Base-by-base conservation (phyloP, 192 early-diverging fungal genomes). In the Chytriomyces confervae region DNA sequence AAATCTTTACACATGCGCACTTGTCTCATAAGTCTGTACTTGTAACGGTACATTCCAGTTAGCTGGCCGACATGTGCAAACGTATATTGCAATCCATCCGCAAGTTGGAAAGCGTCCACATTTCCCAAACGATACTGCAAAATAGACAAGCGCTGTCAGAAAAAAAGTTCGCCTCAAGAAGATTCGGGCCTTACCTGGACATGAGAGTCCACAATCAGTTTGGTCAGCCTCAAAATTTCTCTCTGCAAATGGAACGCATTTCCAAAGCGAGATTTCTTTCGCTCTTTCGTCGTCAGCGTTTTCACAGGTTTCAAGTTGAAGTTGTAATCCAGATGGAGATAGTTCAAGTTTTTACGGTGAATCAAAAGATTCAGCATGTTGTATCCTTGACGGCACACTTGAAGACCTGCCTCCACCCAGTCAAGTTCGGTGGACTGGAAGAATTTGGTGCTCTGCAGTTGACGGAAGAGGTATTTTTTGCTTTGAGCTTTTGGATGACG, bases 21-120 rank as follows among this genome's bases (percentile, higher is more conserved):
- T 82, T 99, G 97, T 73, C 95, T 76, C 96, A 99, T 98, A 51
- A 99, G 81, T 50, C 93, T 88, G 84, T 99, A 99, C 87, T 99
- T 99, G 89, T 99, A 98, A 72, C 96, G 91, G 86, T 99, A 99
- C 96, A 99, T 99, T 71, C 97, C 97, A 16, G 97, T 98, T 66
- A 99, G 84, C 84, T 99, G 97, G 45, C 97, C 97, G 16, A 99
- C 95, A 80, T 99, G 97, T 3, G 97, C 92, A 89, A 99, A 98
- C 65, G 95, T 95, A 74, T 99, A 99, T 84, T 99, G 97, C 74
- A 99, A 86, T 61, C 97, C 97, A 84, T 99, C 97, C 13, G 97
- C 97, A 57, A 99, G 89, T 85, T 99, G 97, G 91, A 95, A 99
- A 18, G 97, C 96, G 87, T 99, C 96, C 9, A 98, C 93, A 81